Evolutionary conservation across 2,329 filamentous ascomycete species (phyloP).

Genomic region (Pyrenophora teres): DNA sequence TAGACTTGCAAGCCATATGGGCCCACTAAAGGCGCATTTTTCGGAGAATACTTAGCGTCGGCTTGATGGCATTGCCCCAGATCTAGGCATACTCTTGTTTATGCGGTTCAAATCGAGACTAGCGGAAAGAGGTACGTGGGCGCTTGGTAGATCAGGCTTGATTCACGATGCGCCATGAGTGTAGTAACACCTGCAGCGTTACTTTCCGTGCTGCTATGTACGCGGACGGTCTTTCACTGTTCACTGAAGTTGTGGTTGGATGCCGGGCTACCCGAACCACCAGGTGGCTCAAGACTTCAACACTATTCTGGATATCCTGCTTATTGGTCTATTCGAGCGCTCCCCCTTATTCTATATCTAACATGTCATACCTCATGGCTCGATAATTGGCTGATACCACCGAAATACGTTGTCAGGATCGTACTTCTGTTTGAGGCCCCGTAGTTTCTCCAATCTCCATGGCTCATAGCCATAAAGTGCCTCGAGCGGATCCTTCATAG

Average conservation of each 20-base stretch:
- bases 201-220: background rate
- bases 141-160: too few relatives aligned
- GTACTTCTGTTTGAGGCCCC: constrained; percentile 1
- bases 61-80: background rate
- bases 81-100: background rate
- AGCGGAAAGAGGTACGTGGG: too few relatives aligned
- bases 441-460: constrained; percentile 1
- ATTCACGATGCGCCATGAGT: too few relatives aligned
- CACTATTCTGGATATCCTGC: background rate
- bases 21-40: background rate
- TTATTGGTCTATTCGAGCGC: background rate
- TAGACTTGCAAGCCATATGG: background rate
- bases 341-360: background rate
- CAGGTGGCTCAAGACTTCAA: too few relatives aligned
- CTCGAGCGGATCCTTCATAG: constrained; percentile 5
- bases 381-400: constrained; percentile 9
- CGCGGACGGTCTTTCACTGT: background rate
- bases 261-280: too few relatives aligned
- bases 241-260: too few relatives aligned
- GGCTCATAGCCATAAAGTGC: constrained; percentile 8
- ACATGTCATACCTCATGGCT: background rate
- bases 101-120: background rate
- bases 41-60: background rate
- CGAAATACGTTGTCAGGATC: constrained; percentile 5
- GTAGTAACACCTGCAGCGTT: background rate